Evolutionary conservation across 23 red algal genomes (phyloP).

Genomic region (Rhodosorus marinus): DNA sequence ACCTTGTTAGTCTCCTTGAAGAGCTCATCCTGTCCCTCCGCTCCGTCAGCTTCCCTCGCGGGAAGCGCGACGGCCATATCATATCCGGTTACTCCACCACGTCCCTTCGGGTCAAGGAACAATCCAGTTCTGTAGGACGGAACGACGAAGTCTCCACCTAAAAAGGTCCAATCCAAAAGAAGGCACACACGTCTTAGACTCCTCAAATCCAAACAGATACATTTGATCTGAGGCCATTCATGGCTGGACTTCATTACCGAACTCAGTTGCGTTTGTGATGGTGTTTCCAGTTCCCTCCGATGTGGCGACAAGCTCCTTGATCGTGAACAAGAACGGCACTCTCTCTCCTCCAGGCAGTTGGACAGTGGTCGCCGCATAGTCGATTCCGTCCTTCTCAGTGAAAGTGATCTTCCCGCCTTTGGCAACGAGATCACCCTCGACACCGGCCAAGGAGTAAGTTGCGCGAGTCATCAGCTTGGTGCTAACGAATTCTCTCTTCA

Average conservation of each 20-base stretch:
- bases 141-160: conserved; percentile 87
- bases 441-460: conserved; percentile 72
- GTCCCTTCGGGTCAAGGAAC: conserved; percentile 98
- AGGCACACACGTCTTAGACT: too few relatives aligned
- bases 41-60: conserved; percentile 84
- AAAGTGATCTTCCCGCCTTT: conserved; percentile 39
- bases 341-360: conserved; percentile 95
- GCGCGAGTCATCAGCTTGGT: conserved; percentile 97
- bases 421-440: conserved; percentile 60
- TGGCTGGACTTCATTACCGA: too few relatives aligned
- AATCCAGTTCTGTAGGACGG: conserved; percentile 89
- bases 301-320: conserved; percentile 86
- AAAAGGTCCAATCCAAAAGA: too few relatives aligned
- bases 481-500: conserved; percentile 72
- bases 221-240: too few relatives aligned
- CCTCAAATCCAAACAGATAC: too few relatives aligned
- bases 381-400: conserved; percentile 92
- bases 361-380: conserved; percentile 93
- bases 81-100: conserved; percentile 82
- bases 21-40: conserved; percentile 78
- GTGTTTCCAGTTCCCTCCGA: conserved; percentile 43
- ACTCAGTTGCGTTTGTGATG: conserved; percentile 78
- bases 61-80: conserved; percentile 97
- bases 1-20: conserved; percentile 95
- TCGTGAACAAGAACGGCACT: conserved; percentile 91